Evolutionary conservation across 495 filamentous ascomycete genomes (phyloP), one percentile per base, ranked within the genome.

Genomic region (Talaromyces adpressus): DNA sequence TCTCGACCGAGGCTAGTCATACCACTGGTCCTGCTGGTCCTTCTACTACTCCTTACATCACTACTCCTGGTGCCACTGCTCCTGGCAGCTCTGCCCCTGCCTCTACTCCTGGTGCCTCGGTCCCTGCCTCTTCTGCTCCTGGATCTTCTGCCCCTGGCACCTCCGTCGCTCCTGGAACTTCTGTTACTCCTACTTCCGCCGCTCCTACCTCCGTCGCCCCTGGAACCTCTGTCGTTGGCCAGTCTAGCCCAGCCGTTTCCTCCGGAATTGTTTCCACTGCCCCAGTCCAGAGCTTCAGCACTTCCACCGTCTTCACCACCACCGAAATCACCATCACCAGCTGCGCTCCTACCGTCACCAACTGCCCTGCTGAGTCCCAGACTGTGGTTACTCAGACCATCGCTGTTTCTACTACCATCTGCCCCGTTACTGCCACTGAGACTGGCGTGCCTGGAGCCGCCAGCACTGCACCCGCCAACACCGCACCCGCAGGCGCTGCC

Each of bases 241-340:
- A 4, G 36, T 41, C 36, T 0, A 41, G 36, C 36, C 36, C 36
- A 16, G 36, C 36, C 14, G 36, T 41, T 4, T 41, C 36, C 12
- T 16, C 36, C 14, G 12, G 12, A 41, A 14, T 14, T 41, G 27
- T 58, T 25, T n/a, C 29, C 27, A 32, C 56, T 14, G 27, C 56
- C 14, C 22, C 52, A 6, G 23, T 56, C 34, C 59, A 61, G 59
- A 53, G 60, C 29, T 53, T 32, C 23, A 86, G 83, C 59, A 84
- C 81, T 27, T 87, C 84, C 8, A 87, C 86, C 49, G 75, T 87
- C 18, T 87, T 80, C 70, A 72, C 78, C 16, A 89, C 86, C 9
- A 81, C 76, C 59, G 75, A 79, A 66, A 74, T 82, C 62, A 87
- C 86, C 6, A 75, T 86, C 68, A 85, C 82, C 3, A 81, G 79